Conservation (phyloP, 78 protist species). For the Dictyostelium capitatum region DNA sequence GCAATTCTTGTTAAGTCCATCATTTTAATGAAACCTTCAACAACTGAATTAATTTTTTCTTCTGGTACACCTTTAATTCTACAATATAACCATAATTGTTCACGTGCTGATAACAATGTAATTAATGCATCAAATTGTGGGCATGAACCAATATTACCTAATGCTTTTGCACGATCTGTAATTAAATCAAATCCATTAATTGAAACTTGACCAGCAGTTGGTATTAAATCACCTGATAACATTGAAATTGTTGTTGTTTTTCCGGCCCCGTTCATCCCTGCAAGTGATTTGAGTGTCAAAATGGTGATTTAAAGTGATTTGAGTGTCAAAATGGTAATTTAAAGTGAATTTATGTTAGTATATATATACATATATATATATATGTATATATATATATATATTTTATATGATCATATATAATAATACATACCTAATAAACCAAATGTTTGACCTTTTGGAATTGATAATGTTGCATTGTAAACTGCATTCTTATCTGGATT, state of each 20-base stretch:
- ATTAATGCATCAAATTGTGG: conserved; percentile 94
- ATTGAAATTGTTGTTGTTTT: conserved; percentile 93
- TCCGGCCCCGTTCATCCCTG: conserved; percentile 98
- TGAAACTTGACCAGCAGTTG: conserved; percentile 89
- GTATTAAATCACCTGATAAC: conserved; percentile 89
- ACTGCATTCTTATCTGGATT: conserved; percentile 22
- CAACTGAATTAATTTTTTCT: background rate
- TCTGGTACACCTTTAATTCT: conserved; percentile 83
- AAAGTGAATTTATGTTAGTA: too few species aligned
- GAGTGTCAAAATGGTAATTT: too few species aligned
- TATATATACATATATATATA: too few species aligned
- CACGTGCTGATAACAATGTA: conserved; percentile 86
- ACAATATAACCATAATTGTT: conserved; percentile 90
- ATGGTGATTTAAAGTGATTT: too few species aligned
- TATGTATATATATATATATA: too few species aligned
- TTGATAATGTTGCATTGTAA: conserved; percentile 57
- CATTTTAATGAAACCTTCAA: conserved; percentile 35
- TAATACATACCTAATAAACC: conserved; percentile 94
- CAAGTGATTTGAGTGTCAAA: too few species aligned
- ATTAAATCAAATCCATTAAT: conserved; percentile 64
- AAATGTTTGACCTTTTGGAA: conserved; percentile 87
- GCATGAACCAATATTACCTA: conserved; percentile 89
- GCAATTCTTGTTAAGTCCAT: conserved; percentile 47
- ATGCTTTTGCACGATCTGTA: conserved; percentile 26
- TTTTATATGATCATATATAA: too few species aligned